Conservation (phyloP, 306 rosid genomes). For the Vigna angularis region DNA sequence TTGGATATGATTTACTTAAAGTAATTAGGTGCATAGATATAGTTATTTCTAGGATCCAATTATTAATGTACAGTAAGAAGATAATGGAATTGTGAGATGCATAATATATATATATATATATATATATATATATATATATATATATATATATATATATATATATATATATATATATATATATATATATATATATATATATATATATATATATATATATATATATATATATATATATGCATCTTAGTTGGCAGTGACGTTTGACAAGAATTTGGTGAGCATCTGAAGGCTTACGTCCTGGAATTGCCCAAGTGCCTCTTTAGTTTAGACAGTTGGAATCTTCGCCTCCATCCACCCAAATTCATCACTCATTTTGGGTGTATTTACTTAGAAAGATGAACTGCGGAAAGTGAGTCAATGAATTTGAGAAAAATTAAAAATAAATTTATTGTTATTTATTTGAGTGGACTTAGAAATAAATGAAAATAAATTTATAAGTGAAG, state of each 20-base stretch:
- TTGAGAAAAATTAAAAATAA: too few relatives aligned
- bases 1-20: constrained; percentile 1
- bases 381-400: too few relatives aligned
- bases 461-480: rapidly evolving
- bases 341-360: constrained; percentile 35
- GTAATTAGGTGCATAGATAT: background rate
- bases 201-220: too few relatives aligned
- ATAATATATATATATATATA: too few relatives aligned
- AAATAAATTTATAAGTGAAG: rapidly evolving
- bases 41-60: constrained; percentile 31
- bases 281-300: constrained; percentile 15
- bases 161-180: too few relatives aligned
- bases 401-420: rapidly evolving
- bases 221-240: background rate
- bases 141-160: background rate
- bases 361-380: too few relatives aligned
- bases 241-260: constrained; percentile 46
- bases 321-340: constrained; percentile 53
- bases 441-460: too few relatives aligned
- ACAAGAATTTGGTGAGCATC: constrained; percentile 28
- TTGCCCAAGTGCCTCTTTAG: constrained; percentile 46
- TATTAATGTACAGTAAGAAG: constrained; percentile 27
- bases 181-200: background rate
- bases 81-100: background rate
- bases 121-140: too few relatives aligned